Evolutionary conservation across 2,329 filamentous ascomycete species (phyloP).

Genomic region (Cladorrhinum sp.): DNA sequence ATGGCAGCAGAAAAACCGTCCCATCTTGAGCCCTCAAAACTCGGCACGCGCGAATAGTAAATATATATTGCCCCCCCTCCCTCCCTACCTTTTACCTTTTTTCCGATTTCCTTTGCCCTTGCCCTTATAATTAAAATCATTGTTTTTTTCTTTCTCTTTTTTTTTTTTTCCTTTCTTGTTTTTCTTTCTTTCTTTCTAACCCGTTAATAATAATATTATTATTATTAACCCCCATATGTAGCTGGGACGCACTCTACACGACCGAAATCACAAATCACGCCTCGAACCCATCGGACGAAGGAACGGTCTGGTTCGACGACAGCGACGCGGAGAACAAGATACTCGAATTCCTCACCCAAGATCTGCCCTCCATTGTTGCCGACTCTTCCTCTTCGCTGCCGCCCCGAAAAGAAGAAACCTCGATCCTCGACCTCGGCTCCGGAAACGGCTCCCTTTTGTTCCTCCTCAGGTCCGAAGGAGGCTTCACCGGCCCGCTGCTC

Average conservation of each 20-base stretch:
- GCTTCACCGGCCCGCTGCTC: constrained; percentile 66
- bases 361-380: constrained; percentile 27
- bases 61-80: constrained; percentile 32
- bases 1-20: constrained; percentile 43
- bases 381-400: constrained; percentile 23
- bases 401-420: constrained; percentile 36
- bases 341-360: constrained; percentile 59
- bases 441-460: constrained; percentile 94
- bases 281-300: constrained; percentile 71
- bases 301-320: constrained; percentile 96
- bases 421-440: constrained; percentile 84
- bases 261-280: constrained; percentile 69
- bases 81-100: neutral
- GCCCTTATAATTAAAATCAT: too few species aligned
- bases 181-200: neutral
- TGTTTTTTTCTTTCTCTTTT: neutral
- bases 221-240: too few species aligned
- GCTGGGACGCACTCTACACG: constrained; percentile 74
- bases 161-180: constrained; percentile 2
- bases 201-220: neutral
- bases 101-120: constrained; percentile 1
- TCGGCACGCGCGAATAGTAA: constrained; percentile 91
- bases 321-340: constrained; percentile 82
- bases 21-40: constrained; percentile 69
- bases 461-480: constrained; percentile 59